Base-by-base conservation (phyloP, 2,329 filamentous ascomycete genomes). In the Fusarium domesticum region DNA sequence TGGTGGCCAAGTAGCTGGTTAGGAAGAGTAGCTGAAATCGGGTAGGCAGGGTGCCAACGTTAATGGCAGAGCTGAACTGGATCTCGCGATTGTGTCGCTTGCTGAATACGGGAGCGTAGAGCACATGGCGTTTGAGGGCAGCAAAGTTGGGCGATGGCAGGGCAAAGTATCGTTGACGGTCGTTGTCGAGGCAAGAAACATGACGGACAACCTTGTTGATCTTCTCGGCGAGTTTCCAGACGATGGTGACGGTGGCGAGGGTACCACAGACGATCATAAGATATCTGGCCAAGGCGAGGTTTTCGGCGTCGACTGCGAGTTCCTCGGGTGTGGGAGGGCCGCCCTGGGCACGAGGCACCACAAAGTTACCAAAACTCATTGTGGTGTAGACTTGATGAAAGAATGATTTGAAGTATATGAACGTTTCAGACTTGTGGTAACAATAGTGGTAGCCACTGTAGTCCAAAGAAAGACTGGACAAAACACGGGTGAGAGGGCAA, bases 101-200 rank as follows among this genome's bases (percentile, higher is more conserved):
- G 18, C 69, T 74, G 65, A 77, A 73, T 32, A 85, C 64, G 4
- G 81, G 81, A 4, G 81, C 80, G 55, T 84, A 95, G 7, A 82
- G 82, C 33, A 92, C 64, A 61, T 96, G 95, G 47, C 77, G 80
- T 71, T 87, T 85, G 53, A 89, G 70, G 67, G 74, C 80, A n/a
- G 85, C 71, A 44, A 71, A 66, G 33, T 70, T 72, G 12, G 63
- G 55, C 6, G 73, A 73, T 6, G 85, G 77, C 18, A 73, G 70
- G 35, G 83, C 77, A 63, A 91, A 96, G 71, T 89, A 96, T 48
- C 79, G 76, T 65, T 96, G 90, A 1, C 76, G 84, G 53, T 88
- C 85, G 69, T 89, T 89, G 70, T 80, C 84, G 54, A 96, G 77
- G 60, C 84, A 89, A 33, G 85, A 77, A 35, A 95, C 74, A 18